phyloP scores from a whole-genome alignment of 176 grass and related monocot genomes.

The Echinochloa phyllopogon region DNA sequence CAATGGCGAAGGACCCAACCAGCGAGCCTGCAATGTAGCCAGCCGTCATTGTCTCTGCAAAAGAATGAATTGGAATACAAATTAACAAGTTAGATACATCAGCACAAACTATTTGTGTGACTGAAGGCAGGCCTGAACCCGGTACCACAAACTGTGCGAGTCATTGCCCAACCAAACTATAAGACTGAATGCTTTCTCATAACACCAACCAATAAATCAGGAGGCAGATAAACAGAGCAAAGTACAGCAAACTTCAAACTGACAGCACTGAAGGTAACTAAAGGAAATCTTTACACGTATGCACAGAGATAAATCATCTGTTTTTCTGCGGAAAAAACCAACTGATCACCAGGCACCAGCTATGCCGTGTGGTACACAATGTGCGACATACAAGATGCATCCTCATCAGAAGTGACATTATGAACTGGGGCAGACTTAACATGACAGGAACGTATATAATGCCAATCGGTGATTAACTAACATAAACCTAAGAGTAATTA shows the following conservation, averaged over 20 bases:
- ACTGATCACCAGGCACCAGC: background rate
- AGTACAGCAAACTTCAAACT: background rate
- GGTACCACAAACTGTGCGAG: background rate
- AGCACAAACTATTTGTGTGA: background rate
- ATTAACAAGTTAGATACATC: background rate
- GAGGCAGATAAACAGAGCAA: background rate
- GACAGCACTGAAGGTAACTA: background rate
- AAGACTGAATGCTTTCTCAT: background rate
- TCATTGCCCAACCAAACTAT: background rate
- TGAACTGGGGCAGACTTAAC: background rate
- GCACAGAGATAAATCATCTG: background rate
- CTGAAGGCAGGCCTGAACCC: background rate
- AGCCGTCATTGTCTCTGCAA: conserved; percentile 50
- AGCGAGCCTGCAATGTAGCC: conserved; percentile 34
- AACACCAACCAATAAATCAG: background rate
- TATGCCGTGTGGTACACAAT: background rate
- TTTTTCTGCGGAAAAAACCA: background rate
- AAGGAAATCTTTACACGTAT: background rate
- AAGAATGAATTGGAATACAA: background rate
- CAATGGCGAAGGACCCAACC: conserved; percentile 42
- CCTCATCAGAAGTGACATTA: background rate
- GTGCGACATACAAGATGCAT: background rate
- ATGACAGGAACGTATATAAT: background rate
- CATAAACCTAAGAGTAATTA: background rate
- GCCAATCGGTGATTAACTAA: background rate